Percentiles rank a stretch among this genome's conserved stretches.
Evolutionary conservation across 176 grass and related monocot species (phyloP).

Genomic region (Carex scoparia): DNA sequence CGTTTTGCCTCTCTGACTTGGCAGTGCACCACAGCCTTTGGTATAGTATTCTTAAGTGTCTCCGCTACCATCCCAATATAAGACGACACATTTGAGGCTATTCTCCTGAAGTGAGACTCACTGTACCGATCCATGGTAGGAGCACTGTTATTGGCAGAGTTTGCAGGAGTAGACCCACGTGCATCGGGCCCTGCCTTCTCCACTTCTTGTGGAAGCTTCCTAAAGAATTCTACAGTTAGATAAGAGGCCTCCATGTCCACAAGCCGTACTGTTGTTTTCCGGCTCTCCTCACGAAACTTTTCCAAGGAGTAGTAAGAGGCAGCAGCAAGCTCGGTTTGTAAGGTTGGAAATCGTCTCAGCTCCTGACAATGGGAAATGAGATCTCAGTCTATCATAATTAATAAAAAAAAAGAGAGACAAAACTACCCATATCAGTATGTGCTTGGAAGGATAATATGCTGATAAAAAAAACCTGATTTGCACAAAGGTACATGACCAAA

Average conservation of each 20-base stretch:
- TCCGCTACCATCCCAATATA: constrained; percentile 92
- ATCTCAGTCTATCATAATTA: background rate
- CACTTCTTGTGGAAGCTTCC: constrained; percentile 83
- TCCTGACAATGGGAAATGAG: constrained; percentile 41
- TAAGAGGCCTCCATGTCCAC: constrained; percentile 89
- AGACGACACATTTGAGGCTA: constrained; percentile 81
- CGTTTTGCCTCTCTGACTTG: constrained; percentile 94
- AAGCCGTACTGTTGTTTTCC: constrained; percentile 65
- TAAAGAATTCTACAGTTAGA: constrained; percentile 87
- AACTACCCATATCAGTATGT: background rate
- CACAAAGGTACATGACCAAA: background rate
- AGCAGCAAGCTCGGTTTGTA: constrained; percentile 80
- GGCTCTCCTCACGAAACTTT: constrained; percentile 71
- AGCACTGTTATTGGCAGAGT: constrained; percentile 30
- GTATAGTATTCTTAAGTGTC: constrained; percentile 84
- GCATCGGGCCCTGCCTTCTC: constrained; percentile 41
- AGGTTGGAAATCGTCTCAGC: constrained; percentile 76
- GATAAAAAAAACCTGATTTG: background rate
- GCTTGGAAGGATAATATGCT: background rate
- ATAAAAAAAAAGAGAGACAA: background rate
- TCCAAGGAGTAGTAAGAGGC: constrained; percentile 62
- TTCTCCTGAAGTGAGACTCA: constrained; percentile 78
- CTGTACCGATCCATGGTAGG: constrained; percentile 57
- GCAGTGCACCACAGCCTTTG: constrained; percentile 81
- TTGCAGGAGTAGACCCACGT: constrained; percentile 21